phyloP scores from a whole-genome alignment of 257 asterid species.

The Hygrophila difformis region DNA sequence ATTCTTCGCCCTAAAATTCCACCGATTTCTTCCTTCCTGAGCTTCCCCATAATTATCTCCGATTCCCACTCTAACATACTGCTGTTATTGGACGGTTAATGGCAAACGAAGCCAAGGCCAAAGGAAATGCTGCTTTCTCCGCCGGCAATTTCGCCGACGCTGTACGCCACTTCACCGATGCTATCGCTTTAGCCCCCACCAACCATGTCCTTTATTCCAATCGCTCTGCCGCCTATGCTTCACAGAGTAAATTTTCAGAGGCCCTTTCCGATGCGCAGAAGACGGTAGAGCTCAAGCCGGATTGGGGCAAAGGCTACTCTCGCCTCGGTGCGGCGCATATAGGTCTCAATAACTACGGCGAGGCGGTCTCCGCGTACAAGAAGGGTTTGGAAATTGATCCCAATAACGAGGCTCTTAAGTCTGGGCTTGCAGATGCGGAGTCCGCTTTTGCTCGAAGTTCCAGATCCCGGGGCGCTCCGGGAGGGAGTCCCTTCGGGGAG shows the following conservation, averaged over 20 bases:
- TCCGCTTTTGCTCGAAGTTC: constrained; percentile 35
- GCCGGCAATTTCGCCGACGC: constrained; percentile 66
- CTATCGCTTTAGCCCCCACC: constrained; percentile 51
- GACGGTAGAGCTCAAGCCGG: constrained; percentile 80
- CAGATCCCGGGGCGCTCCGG: constrained; percentile 22
- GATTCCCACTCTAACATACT: too few species aligned
- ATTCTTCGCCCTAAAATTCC: too few species aligned
- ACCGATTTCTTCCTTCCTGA: too few species aligned
- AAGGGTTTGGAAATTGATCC: constrained; percentile 84
- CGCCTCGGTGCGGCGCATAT: constrained; percentile 84
- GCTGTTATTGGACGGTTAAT: too few species aligned
- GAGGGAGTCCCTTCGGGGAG: constrained; percentile 61
- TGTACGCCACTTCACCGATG: constrained; percentile 64
- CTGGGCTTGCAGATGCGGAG: constrained; percentile 79
- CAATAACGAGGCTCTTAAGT: constrained; percentile 67
- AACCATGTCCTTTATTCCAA: constrained; percentile 89
- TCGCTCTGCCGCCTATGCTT: constrained; percentile 90
- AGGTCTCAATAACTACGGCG: constrained; percentile 52
- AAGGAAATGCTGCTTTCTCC: constrained; percentile 89
- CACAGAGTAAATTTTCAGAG: constrained; percentile 46
- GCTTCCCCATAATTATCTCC: too few species aligned
- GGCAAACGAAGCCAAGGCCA: constrained; percentile 95
- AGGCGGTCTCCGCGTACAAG: constrained; percentile 59
- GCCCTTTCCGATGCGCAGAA: constrained; percentile 82
- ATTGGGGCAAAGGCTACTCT: constrained; percentile 82